These are phyloP conservation scores for Diaporthe nobilis DNA, from an alignment of 2,329 filamentous ascomycete genomes.

Conservation along the genomic window DNA sequence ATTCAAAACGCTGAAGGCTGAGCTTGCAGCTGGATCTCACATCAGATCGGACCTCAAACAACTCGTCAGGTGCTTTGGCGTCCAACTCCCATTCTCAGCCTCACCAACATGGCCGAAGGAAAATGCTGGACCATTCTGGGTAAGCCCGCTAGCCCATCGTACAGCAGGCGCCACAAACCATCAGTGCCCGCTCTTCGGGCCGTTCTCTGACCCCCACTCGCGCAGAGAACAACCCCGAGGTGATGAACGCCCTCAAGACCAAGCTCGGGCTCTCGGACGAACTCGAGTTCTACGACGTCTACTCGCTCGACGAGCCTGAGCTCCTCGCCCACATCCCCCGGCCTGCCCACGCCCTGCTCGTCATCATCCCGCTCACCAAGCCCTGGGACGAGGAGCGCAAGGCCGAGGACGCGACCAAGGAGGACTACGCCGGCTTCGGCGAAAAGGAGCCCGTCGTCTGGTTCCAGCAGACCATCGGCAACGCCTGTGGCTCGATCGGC, in stretches of 20 bases:
- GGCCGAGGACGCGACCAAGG: slow-evolving; percentile 70
- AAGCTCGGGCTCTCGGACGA: slow-evolving; percentile 78
- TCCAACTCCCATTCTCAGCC: slow-evolving; percentile 20
- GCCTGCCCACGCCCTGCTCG: slow-evolving; percentile 81
- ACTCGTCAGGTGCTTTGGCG: slow-evolving; percentile 10
- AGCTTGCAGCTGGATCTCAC: slow-evolving; percentile 31
- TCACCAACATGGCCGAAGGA: slow-evolving; percentile 34
- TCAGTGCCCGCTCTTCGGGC: background rate
- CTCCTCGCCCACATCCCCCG: slow-evolving; percentile 84
- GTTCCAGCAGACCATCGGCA: slow-evolving; percentile 88
- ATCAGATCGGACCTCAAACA: slow-evolving; percentile 38
- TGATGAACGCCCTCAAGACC: slow-evolving; percentile 80
- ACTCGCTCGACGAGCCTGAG: slow-evolving; percentile 81
- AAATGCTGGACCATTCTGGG: slow-evolving; percentile 41
- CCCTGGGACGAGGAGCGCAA: slow-evolving; percentile 52
- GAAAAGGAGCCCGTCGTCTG: slow-evolving; percentile 78
- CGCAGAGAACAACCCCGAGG: slow-evolving; percentile 77
- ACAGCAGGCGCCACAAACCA: slow-evolving; percentile 9
- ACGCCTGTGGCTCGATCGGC: slow-evolving; percentile 86
- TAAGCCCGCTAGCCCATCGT: slow-evolving; percentile 24
- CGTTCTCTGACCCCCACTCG: slow-evolving; percentile 22
- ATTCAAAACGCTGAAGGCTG: slow-evolving; percentile 2
- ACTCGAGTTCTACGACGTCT: slow-evolving; percentile 86
- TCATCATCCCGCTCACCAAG: slow-evolving; percentile 79
- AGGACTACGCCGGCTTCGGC: slow-evolving; percentile 59